Evolutionary conservation across 768 basidiomycete genomes (phyloP).

Genomic region (Serendipita sp.): DNA sequence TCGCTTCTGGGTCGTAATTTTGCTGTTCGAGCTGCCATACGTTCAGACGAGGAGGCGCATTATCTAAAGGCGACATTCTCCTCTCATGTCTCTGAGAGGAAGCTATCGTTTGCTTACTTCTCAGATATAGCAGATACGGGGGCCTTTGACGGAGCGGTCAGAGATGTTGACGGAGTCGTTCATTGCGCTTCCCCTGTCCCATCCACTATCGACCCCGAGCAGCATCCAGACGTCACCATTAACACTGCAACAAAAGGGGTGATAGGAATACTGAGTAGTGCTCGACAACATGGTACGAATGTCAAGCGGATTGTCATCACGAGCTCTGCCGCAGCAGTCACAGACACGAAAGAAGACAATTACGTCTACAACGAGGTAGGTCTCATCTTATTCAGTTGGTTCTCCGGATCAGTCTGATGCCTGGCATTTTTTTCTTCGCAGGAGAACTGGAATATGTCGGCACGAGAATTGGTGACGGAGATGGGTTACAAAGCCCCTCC

Average conservation of each 20-base stretch:
- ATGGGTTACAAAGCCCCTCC: background rate
- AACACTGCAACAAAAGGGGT: constrained; percentile 22
- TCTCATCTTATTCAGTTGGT: background rate
- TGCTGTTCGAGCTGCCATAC: background rate
- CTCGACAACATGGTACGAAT: constrained; percentile 15
- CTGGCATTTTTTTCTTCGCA: background rate
- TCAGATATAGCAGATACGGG: background rate
- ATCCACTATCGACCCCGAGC: background rate
- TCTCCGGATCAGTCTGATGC: background rate
- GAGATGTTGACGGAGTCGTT: constrained; percentile 11
- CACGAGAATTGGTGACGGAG: background rate
- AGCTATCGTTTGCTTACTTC: background rate
- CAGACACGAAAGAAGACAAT: constrained; percentile 10
- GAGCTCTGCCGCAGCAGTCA: constrained; percentile 20
- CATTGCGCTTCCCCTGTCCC: constrained; percentile 13
- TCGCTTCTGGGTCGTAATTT: background rate
- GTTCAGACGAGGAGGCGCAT: background rate
- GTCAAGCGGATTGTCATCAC: constrained; percentile 22
- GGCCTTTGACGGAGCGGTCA: constrained; percentile 12
- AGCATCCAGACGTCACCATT: constrained; percentile 16
- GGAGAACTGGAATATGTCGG: constrained; percentile 5
- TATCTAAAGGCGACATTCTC: background rate
- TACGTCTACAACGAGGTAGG: constrained; percentile 13
- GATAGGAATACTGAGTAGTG: constrained; percentile 17
- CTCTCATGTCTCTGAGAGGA: background rate